These are phyloP conservation scores for Exidia glandulosa DNA, from an alignment of 768 basidiomycete species.

Conservation along the genomic window DNA sequence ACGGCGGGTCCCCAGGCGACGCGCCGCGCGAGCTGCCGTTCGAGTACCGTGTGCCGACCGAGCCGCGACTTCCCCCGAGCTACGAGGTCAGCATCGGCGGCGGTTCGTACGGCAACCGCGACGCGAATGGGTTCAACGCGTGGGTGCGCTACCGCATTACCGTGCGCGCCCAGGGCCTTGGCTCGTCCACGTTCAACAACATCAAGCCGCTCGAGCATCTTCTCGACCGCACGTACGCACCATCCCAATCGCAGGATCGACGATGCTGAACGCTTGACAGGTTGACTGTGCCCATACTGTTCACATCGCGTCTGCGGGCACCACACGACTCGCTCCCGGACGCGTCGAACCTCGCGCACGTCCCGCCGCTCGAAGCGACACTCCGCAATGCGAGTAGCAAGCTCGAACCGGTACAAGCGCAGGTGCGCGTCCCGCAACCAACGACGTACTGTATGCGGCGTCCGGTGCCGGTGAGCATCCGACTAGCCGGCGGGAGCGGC, in stretches of 20 bases:
- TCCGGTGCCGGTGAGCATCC: neutral
- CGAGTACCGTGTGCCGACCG: neutral
- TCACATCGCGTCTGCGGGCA: neutral
- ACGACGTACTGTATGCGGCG: neutral
- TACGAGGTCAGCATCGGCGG: constrained; percentile 1
- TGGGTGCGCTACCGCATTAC: neutral
- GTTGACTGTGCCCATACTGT: neutral
- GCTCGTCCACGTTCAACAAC: neutral
- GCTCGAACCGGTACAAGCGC: neutral
- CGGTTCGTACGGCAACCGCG: neutral
- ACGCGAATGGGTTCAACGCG: neutral
- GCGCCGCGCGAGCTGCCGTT: neutral
- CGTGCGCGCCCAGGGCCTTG: neutral
- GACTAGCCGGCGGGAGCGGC: neutral
- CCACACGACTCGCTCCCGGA: neutral
- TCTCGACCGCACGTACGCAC: too few relatives aligned
- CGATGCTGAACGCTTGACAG: neutral
- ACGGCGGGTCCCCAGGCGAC: neutral
- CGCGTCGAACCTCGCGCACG: neutral
- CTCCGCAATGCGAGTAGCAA: neutral
- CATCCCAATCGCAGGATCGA: neutral
- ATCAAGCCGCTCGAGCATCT: neutral
- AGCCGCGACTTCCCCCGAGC: neutral
- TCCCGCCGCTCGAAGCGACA: neutral
- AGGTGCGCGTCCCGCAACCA: neutral